Base-by-base conservation (phyloP, 345 rosid species). In the Eucalyptus fibrosa region DNA sequence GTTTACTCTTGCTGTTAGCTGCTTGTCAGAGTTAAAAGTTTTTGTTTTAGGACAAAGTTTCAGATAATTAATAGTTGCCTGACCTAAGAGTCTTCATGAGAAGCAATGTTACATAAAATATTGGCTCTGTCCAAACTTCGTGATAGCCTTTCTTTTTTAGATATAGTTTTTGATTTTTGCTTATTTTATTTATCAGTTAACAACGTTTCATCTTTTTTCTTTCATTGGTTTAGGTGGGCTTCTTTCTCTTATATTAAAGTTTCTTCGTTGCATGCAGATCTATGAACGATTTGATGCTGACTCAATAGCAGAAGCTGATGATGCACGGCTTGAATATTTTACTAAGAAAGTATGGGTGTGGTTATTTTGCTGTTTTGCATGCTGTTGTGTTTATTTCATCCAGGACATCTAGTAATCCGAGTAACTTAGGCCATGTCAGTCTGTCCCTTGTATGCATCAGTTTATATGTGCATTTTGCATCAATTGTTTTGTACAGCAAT, bases 261-360 rank as follows among this genome's bases (percentile, higher is more conserved):
- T 34, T 89, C 91, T 87, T 91, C 7, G 50, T 91, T 67, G 56
- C n/a, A 53, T 89, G 88, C 95, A 97, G 99, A 92, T 97, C 69
- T 97, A 93, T 92, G 97, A 97, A 92, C 94, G 99, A 87, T 95
- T 97, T 92, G 93, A 92, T 89, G 95, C 94, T 65, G 94, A 91
- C 62, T 94, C 97, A 44, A 89, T 94, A 67, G 90, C 65, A 86
- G 92, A 94, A 69, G 97, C 86, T 16, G 96, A 95, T 89, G 93
- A 95, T 93, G 98, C 97, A 72, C 99, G 99, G 89, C 94, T 95
- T 89, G 99, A 96, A 77, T 94, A 96, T 90, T 97, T 97, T 91
- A 88, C 95, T 60, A 94, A 93, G 90, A 97, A 97, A 97, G 99
- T 97, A 44, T 9, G 62, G 44, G 45, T 32, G 47, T 59, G 42